Percentiles rank a stretch among this genome's conserved stretches.
Conservation (phyloP, 31 red algal species). For the Odonthalia washingtoniensis region DNA sequence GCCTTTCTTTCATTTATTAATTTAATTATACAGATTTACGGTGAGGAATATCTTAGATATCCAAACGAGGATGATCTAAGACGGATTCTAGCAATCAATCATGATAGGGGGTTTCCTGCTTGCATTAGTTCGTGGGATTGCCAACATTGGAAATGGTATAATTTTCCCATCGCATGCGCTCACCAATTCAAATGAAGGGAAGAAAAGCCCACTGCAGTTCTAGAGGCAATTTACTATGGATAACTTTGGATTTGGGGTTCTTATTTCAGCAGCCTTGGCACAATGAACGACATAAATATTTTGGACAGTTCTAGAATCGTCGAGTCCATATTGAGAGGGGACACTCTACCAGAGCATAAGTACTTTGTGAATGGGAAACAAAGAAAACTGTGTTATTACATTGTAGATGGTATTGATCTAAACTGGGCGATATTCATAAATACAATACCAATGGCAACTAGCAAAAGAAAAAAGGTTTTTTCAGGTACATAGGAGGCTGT, state of each 20-base stretch:
- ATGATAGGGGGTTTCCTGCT: constrained; percentile 21
- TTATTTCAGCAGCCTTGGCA: constrained; percentile 23
- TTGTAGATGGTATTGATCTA: too few relatives aligned
- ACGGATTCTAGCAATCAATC: neutral
- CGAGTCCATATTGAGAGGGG: too few relatives aligned
- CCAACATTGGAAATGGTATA: constrained; percentile 10
- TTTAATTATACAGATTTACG: neutral
- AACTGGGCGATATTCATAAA: too few relatives aligned
- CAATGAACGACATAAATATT: too few relatives aligned
- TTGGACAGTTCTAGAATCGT: too few relatives aligned
- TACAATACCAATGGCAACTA: too few relatives aligned
- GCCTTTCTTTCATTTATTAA: neutral
- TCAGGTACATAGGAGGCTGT: too few relatives aligned
- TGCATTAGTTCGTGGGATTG: constrained; percentile 19
- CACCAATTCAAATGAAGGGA: constrained; percentile 19
- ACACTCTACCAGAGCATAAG: too few relatives aligned
- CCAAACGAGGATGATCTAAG: neutral
- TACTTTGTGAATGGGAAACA: too few relatives aligned
- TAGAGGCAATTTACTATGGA: constrained; percentile 43
- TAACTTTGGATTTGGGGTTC: constrained; percentile 50
- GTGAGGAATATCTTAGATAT: neutral
- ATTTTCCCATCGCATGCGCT: neutral
- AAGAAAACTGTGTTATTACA: too few relatives aligned
- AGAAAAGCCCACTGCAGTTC: neutral
- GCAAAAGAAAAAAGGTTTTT: too few relatives aligned